These are phyloP conservation scores for Wallacemonas rigidus DNA, from an alignment of 208 protist genomes.

Conservation along the genomic window DNA sequence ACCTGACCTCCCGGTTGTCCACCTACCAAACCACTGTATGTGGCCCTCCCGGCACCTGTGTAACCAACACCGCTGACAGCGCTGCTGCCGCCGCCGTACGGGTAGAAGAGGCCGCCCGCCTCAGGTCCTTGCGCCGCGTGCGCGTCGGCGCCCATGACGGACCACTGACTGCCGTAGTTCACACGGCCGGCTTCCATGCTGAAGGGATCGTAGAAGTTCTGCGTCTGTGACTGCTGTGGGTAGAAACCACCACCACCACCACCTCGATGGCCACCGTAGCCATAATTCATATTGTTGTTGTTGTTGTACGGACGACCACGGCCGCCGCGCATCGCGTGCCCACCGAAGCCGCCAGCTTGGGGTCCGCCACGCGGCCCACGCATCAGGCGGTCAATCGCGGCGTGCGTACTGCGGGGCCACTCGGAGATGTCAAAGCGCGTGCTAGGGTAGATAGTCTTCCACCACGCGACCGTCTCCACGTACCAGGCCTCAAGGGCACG, in stretches of 20 bases:
- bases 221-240: background rate
- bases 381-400: constrained; percentile 23
- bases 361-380: constrained; percentile 21
- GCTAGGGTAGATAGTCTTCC: constrained; percentile 31
- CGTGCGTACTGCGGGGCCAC: constrained; percentile 25
- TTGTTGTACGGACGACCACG: constrained; percentile 21
- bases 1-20: background rate
- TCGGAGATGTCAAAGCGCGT: constrained; percentile 27
- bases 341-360: constrained; percentile 12
- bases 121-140: background rate
- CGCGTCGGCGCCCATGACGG: constrained; percentile 1
- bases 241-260: constrained; percentile 3
- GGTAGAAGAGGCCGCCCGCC: background rate
- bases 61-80: background rate
- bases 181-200: background rate
- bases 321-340: constrained; percentile 13
- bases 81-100: background rate
- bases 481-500: constrained; percentile 25
- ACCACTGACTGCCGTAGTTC: background rate
- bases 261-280: constrained; percentile 24
- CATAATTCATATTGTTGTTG: constrained; percentile 15
- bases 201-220: constrained; percentile 13
- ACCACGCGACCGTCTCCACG: constrained; percentile 29
- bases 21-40: background rate
- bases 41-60: background rate